phyloP scores from a whole-genome alignment of 2,329 filamentous ascomycete species.

The Hypoxylon rubiginosum region DNA sequence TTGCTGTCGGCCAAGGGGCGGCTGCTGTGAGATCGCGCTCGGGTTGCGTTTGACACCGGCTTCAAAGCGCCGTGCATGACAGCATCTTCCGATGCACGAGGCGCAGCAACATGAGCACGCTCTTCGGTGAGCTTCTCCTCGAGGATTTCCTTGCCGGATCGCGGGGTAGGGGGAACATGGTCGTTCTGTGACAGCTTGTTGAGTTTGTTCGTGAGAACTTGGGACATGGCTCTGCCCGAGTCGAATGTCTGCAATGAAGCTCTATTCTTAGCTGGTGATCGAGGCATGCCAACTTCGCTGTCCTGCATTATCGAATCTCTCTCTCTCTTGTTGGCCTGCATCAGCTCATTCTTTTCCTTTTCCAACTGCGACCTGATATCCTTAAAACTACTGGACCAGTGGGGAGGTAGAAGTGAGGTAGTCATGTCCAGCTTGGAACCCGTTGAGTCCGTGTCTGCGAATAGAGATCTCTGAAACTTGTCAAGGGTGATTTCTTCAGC shows the following conservation, averaged over 20 bases:
- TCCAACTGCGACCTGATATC: slow-evolving; percentile 48
- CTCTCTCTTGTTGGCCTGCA: slow-evolving; percentile 37
- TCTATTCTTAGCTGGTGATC: slow-evolving; percentile 16
- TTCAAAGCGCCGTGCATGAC: slow-evolving; percentile 37
- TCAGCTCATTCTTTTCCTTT: slow-evolving; percentile 42
- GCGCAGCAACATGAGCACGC: slow-evolving; percentile 19
- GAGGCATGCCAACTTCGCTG: slow-evolving; percentile 19
- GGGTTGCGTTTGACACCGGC: slow-evolving; percentile 40
- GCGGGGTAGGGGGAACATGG: not conserved
- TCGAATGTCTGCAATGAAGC: slow-evolving; percentile 24
- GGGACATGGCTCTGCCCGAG: slow-evolving; percentile 41
- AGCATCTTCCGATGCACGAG: slow-evolving; percentile 29
- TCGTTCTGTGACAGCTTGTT: slow-evolving; percentile 39
- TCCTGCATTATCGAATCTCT: slow-evolving; percentile 38
- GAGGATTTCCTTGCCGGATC: slow-evolving; percentile 15
- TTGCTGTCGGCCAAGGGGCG: slow-evolving; percentile 50
- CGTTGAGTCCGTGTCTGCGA: slow-evolving; percentile 30
- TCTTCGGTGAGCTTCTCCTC: slow-evolving; percentile 20
- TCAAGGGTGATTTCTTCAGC: slow-evolving; percentile 49
- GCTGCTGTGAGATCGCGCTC: slow-evolving; percentile 44
- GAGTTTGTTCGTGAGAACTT: slow-evolving; percentile 44
- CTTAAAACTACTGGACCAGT: slow-evolving; percentile 52
- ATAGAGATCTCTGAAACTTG: slow-evolving; percentile 45
- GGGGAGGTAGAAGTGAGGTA: slow-evolving; percentile 22
- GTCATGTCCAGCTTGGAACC: slow-evolving; percentile 4